These are phyloP conservation scores for Parachlorella kessleri DNA, from an alignment of 139 green algal genomes.

Conservation along the genomic window DNA sequence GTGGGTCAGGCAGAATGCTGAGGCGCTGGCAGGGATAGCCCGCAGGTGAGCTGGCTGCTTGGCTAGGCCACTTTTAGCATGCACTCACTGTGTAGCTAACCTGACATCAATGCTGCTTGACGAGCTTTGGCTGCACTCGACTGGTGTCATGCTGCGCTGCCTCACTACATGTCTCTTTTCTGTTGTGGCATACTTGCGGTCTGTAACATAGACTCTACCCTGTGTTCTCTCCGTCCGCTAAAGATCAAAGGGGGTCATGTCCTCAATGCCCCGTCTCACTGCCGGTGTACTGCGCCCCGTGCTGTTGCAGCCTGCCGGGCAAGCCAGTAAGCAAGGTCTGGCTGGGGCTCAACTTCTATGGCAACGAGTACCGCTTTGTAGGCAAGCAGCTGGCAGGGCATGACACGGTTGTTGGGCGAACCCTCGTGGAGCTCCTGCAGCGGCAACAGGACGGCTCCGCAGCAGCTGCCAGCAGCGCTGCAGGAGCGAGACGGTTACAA, in stretches of 20 bases:
- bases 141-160: background rate
- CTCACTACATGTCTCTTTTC: background rate
- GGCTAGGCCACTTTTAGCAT: background rate
- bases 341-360: conserved; percentile 65
- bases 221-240: background rate
- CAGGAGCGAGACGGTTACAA: too few relatives aligned
- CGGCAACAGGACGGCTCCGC: conserved; percentile 13
- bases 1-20: conserved; percentile 50
- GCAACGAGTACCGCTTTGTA: conserved; percentile 32
- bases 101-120: background rate
- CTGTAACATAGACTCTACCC: background rate
- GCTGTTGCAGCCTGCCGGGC: conserved; percentile 1
- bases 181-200: too few relatives aligned
- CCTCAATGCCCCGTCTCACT: too few relatives aligned
- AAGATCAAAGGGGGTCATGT: too few relatives aligned
- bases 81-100: too few relatives aligned
- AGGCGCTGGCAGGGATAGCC: conserved; percentile 1
- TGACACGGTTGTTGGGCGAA: background rate
- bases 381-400: conserved; percentile 7
- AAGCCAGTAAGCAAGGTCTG: conserved; percentile 20
- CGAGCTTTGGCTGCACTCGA: background rate
- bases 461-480: background rate
- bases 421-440: conserved; percentile 33
- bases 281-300: too few relatives aligned
- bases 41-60: conserved; percentile 7